Conservation (phyloP, 164 flowering plant genomes). For the Piper longum region DNA sequence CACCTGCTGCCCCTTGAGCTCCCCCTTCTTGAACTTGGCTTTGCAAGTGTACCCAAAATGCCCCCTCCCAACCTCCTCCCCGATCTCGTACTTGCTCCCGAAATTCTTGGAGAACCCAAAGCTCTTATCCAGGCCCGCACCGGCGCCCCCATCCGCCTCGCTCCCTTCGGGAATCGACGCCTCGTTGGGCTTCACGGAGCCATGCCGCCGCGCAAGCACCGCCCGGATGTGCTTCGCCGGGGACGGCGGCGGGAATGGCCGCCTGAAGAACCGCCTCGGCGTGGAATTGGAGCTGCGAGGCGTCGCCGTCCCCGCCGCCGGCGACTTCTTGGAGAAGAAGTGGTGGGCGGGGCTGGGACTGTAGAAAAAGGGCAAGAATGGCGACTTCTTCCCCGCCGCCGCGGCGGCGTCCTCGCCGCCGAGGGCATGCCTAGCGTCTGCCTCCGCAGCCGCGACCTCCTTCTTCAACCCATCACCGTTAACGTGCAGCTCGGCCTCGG, state of each 20-base stretch:
- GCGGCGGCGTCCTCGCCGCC: constrained; percentile 11
- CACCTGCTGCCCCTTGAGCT: constrained; percentile 54
- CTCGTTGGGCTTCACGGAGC: constrained; percentile 69
- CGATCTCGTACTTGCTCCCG: constrained; percentile 58
- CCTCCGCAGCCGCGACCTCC: neutral
- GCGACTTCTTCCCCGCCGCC: constrained; percentile 30
- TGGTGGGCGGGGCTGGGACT: constrained; percentile 58
- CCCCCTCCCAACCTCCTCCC: constrained; percentile 80
- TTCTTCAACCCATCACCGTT: neutral
- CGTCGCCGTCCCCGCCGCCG: constrained; percentile 13
- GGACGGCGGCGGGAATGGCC: constrained; percentile 84
- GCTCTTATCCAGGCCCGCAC: constrained; percentile 48
- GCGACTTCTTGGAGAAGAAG: constrained; percentile 58
- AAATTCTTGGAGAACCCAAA: constrained; percentile 74
- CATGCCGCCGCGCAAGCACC: constrained; percentile 61
- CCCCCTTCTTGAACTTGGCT: constrained; percentile 67
- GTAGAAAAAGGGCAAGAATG: constrained; percentile 62
- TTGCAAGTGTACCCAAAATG: constrained; percentile 80
- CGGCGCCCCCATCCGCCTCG: constrained; percentile 23
- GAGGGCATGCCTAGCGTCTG: neutral
- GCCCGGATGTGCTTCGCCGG: constrained; percentile 87
- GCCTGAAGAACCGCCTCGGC: constrained; percentile 53
- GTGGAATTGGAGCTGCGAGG: constrained; percentile 39
- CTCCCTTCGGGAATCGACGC: constrained; percentile 61
- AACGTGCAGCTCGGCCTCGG: neutral